A percentile compares a stretch with the other conserved stretches of the same genome.
These are phyloP conservation scores for Talaromyces piceae DNA, from an alignment of 2,329 filamentous ascomycete species.

Conservation along the genomic window DNA sequence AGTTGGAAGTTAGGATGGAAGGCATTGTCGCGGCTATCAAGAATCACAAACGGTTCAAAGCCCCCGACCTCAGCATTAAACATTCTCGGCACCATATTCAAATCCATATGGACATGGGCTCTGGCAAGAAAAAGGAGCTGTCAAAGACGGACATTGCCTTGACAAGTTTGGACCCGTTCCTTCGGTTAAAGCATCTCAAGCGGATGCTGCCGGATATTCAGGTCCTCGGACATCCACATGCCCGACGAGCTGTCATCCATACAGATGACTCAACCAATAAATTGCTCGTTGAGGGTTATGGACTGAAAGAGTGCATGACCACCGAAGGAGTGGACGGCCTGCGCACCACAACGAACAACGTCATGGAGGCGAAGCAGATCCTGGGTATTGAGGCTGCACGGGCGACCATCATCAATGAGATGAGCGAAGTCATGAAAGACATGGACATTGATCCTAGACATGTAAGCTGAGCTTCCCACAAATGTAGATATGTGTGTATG, in stretches of 20 bases:
- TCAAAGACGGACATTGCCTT: slow-evolving; percentile 37
- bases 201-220: slow-evolving; percentile 73
- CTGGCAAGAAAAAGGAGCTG: slow-evolving; percentile 25
- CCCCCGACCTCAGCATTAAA: slow-evolving; percentile 57
- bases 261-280: slow-evolving; percentile 66
- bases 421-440: slow-evolving; percentile 77
- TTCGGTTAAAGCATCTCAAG: slow-evolving; percentile 75
- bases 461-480: slow-evolving; percentile 48
- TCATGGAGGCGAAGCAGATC: slow-evolving; percentile 81
- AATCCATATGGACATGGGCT: slow-evolving; percentile 55
- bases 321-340: slow-evolving; percentile 83
- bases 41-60: slow-evolving; percentile 68
- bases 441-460: slow-evolving; percentile 97
- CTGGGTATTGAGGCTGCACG: slow-evolving; percentile 93
- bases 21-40: slow-evolving; percentile 73
- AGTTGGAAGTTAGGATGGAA: slow-evolving; percentile 65
- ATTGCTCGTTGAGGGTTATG: slow-evolving; percentile 87
- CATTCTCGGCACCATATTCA: slow-evolving; percentile 52
- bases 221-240: slow-evolving; percentile 82
- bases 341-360: slow-evolving; percentile 68
- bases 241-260: slow-evolving; percentile 80
- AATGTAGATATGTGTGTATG: not conserved
- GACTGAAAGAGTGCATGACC: slow-evolving; percentile 80
- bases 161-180: slow-evolving; percentile 38
- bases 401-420: slow-evolving; percentile 81